These are phyloP conservation scores for Ophiostoma sp. DNA, from an alignment of 2,329 filamentous ascomycete species.

Conservation along the genomic window DNA sequence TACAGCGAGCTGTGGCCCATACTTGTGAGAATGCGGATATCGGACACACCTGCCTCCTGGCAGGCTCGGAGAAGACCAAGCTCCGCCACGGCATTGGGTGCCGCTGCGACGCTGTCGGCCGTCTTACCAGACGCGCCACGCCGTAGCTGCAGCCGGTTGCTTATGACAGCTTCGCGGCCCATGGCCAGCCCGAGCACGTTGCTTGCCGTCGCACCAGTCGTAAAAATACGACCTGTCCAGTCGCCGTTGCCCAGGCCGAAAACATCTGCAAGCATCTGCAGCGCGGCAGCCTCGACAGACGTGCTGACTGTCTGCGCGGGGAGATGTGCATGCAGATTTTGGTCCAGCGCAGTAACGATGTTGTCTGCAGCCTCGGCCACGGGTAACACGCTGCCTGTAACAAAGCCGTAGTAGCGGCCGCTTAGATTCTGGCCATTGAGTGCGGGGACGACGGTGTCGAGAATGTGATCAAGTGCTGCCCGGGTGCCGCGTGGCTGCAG, in stretches of 20 bases:
- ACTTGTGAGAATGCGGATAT: slow-evolving; percentile 77
- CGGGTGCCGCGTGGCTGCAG: slow-evolving; percentile 38
- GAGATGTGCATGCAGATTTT: slow-evolving; percentile 82
- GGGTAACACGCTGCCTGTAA: slow-evolving; percentile 78
- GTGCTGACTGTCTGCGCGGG: slow-evolving; percentile 74
- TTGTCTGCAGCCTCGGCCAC: slow-evolving; percentile 81
- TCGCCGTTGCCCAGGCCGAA: slow-evolving; percentile 58
- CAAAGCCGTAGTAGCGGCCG: slow-evolving; percentile 81
- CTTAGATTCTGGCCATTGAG: slow-evolving; percentile 67
- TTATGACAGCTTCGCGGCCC: slow-evolving; percentile 64
- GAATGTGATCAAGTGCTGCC: slow-evolving; percentile 46
- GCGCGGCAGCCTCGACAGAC: slow-evolving; percentile 70
- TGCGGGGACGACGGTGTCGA: slow-evolving; percentile 52
- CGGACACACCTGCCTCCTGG: slow-evolving; percentile 59
- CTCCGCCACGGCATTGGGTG: slow-evolving; percentile 56
- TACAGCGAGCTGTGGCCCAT: slow-evolving; percentile 79
- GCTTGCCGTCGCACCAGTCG: slow-evolving; percentile 68
- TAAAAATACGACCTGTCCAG: slow-evolving; percentile 58
- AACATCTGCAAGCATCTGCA: slow-evolving; percentile 68
- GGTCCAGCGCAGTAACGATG: slow-evolving; percentile 76
- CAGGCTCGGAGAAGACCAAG: slow-evolving; percentile 69
- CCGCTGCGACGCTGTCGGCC: background rate
- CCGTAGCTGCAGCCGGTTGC: slow-evolving; percentile 24
- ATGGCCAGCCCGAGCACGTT: slow-evolving; percentile 77
- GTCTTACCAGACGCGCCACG: slow-evolving; percentile 34